phyloP scores from a whole-genome alignment of 768 basidiomycete species.

The Tremella fuciformis region DNA sequence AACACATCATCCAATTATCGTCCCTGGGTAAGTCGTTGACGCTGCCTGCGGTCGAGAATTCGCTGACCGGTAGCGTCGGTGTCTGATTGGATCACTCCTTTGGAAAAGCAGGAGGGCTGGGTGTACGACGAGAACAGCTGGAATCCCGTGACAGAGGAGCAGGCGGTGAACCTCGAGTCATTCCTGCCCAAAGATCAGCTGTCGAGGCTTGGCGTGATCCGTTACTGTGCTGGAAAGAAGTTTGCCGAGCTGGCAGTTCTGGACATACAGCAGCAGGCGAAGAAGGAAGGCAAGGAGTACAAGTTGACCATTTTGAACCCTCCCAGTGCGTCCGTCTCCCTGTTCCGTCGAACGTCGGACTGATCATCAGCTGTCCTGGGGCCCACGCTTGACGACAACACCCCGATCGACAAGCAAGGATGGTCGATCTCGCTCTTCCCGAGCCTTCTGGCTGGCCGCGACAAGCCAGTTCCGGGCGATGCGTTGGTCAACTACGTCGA shows the following conservation, averaged over 20 bases:
- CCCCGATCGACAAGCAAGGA: neutral
- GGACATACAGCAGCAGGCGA: neutral
- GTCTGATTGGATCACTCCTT: neutral
- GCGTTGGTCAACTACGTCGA: neutral
- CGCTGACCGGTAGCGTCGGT: neutral
- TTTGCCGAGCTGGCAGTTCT: neutral
- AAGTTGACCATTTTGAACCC: neutral
- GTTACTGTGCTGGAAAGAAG: constrained; percentile 2
- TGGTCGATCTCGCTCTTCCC: neutral
- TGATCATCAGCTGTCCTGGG: neutral
- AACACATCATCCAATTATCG: neutral
- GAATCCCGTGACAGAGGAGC: constrained; percentile 1
- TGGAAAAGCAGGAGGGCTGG: neutral
- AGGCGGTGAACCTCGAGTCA: neutral
- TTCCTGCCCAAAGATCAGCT: too few relatives aligned
- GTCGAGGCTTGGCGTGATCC: neutral
- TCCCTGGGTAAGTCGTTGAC: neutral
- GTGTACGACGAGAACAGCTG: constrained; percentile 2
- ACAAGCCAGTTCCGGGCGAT: neutral
- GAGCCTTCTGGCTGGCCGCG: neutral
- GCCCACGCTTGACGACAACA: neutral
- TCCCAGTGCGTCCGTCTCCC: neutral
- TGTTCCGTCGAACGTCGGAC: neutral
- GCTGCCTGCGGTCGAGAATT: too few relatives aligned
- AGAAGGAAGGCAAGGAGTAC: neutral